These are phyloP conservation scores for Torrubiellomyces zombiae DNA, from an alignment of 2,329 filamentous ascomycete genomes.

Conservation along the genomic window DNA sequence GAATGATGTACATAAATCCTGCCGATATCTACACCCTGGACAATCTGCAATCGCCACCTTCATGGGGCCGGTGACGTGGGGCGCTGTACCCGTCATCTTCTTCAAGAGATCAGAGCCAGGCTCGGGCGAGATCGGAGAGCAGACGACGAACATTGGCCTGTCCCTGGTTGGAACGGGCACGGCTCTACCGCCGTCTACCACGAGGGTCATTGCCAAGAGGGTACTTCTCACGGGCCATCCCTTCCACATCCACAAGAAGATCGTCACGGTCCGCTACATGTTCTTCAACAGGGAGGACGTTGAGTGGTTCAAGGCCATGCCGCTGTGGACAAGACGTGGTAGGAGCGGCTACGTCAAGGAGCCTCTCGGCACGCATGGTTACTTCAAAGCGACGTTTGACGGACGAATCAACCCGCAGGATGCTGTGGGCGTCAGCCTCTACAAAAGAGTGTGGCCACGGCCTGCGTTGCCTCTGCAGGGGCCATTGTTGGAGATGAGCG, in stretches of 20 bases:
- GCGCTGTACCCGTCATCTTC: slow-evolving; percentile 75
- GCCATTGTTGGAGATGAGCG: slow-evolving; percentile 21
- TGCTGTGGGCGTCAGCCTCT: slow-evolving; percentile 75
- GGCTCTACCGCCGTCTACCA: slow-evolving; percentile 57
- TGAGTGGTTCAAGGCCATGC: slow-evolving; percentile 92
- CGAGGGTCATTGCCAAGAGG: slow-evolving; percentile 79
- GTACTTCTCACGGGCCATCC: slow-evolving; percentile 90
- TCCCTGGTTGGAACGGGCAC: slow-evolving; percentile 77
- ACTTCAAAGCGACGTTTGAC: slow-evolving; percentile 98
- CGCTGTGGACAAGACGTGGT: slow-evolving; percentile 83
- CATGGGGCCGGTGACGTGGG: slow-evolving; percentile 83
- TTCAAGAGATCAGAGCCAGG: slow-evolving; percentile 52
- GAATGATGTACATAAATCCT: slow-evolving; percentile 95
- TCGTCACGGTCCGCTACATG: slow-evolving; percentile 98
- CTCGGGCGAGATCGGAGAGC: too few relatives aligned
- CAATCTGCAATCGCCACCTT: slow-evolving; percentile 80
- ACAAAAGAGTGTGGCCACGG: slow-evolving; percentile 73
- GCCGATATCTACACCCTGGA: slow-evolving; percentile 79
- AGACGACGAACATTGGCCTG: slow-evolving; percentile 31
- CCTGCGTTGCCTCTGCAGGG: slow-evolving; percentile 34
- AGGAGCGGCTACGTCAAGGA: slow-evolving; percentile 88
- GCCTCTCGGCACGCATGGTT: slow-evolving; percentile 88
- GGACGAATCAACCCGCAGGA: slow-evolving; percentile 92
- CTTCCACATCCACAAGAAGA: slow-evolving; percentile 95
- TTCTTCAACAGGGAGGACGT: slow-evolving; percentile 97